phyloP scores from a whole-genome alignment of 2,329 filamentous ascomycete species.

The Beauveria bassiana region DNA sequence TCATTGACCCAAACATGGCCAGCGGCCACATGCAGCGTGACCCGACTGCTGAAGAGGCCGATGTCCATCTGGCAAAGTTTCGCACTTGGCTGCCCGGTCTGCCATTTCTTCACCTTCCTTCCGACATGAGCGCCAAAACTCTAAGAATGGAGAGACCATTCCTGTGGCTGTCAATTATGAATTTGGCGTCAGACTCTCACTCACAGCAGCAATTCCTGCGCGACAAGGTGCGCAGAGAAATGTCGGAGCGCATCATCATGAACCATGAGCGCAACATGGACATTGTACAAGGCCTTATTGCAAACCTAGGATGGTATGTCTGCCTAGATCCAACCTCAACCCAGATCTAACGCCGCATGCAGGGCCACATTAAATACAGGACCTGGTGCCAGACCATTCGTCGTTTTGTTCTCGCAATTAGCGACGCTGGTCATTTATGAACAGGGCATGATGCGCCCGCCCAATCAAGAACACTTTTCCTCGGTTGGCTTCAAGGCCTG shows the following conservation, averaged over 20 bases:
- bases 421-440: conserved; percentile 37
- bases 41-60: conserved; percentile 29
- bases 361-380: conserved; percentile 33
- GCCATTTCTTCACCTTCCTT: conserved; percentile 36
- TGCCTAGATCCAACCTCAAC: too few species aligned
- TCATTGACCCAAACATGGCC: conserved; percentile 12
- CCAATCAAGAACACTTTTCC: conserved; percentile 28
- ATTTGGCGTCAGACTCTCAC: conserved; percentile 35
- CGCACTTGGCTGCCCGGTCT: conserved; percentile 33
- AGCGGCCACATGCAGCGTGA: conserved; percentile 15
- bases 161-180: conserved; percentile 41
- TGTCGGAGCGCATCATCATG: conserved; percentile 39
- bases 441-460: conserved; percentile 34
- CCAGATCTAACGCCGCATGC: conserved; percentile 5
- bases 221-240: conserved; percentile 33
- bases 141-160: conserved; percentile 37
- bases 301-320: conserved; percentile 36
- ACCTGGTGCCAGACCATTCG: conserved; percentile 32
- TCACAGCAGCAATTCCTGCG: conserved; percentile 32
- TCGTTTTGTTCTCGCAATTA: conserved; percentile 36
- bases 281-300: conserved; percentile 42
- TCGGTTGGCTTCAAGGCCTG: conserved; percentile 29
- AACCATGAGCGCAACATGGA: conserved; percentile 44
- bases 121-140: conserved; percentile 27
- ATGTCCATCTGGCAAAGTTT: conserved; percentile 34